phyloP scores from a whole-genome alignment of 345 rosid genomes.

The Tarenaya hassleriana region DNA sequence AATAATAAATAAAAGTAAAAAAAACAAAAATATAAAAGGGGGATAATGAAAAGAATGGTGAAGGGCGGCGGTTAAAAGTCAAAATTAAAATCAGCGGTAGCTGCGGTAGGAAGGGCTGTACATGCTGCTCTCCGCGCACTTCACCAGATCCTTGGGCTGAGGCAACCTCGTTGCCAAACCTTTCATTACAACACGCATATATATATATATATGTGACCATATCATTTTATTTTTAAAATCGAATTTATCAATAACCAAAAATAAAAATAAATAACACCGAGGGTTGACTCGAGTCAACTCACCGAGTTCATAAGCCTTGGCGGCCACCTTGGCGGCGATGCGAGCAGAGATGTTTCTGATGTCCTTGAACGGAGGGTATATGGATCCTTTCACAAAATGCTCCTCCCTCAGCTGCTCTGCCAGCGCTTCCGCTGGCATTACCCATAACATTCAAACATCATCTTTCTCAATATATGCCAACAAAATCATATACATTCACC shows the following conservation, averaged over 20 bases:
- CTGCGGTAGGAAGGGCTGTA: conserved; percentile 71
- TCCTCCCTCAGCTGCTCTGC: conserved; percentile 68
- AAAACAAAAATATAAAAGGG: too few species aligned
- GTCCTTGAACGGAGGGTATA: conserved; percentile 82
- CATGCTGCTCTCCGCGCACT: conserved; percentile 91
- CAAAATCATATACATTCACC: too few species aligned
- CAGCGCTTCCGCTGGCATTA: conserved; percentile 69
- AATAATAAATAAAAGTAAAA: too few species aligned
- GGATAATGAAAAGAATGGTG: too few species aligned
- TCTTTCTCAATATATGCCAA: too few species aligned
- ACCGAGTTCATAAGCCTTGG: conserved; percentile 89
- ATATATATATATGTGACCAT: too few species aligned
- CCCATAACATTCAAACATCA: background rate
- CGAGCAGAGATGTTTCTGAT: conserved; percentile 87
- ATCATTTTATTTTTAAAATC: too few species aligned
- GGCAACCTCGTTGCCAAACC: conserved; percentile 90
- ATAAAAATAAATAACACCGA: too few species aligned
- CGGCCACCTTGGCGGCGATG: conserved; percentile 86
- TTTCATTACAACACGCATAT: conserved; percentile 28
- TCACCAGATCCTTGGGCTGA: conserved; percentile 71
- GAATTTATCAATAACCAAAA: too few species aligned
- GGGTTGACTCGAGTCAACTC: conserved; percentile 26
- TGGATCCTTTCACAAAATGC: conserved; percentile 58
- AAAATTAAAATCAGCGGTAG: conserved; percentile 57
- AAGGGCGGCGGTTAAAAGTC: too few species aligned